phyloP scores from a whole-genome alignment of 2,329 filamentous ascomycete genomes.

The Xylariomycetidae sp. region DNA sequence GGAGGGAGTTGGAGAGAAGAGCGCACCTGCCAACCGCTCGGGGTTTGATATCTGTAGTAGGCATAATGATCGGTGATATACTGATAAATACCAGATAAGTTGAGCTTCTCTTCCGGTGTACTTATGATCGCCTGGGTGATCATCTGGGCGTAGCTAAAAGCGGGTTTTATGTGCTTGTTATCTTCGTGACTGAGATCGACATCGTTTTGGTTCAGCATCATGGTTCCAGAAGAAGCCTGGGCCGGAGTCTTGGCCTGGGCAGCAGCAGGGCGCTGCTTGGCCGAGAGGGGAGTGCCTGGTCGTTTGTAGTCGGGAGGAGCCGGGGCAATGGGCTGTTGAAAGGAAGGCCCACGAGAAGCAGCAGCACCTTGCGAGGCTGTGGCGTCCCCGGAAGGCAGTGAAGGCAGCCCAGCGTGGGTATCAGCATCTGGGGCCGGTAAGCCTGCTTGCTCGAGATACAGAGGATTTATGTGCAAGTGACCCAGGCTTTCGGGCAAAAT shows the following conservation, averaged over 20 bases:
- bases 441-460: constrained; percentile 63
- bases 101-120: constrained; percentile 80
- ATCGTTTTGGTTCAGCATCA: constrained; percentile 45
- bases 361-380: constrained; percentile 16
- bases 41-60: constrained; percentile 77
- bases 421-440: constrained; percentile 23
- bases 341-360: constrained; percentile 18
- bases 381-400: constrained; percentile 20
- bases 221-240: constrained; percentile 31
- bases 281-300: constrained; percentile 54
- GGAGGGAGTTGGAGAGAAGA: not conserved
- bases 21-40: constrained; percentile 82
- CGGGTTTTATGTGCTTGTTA: constrained; percentile 87
- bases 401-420: constrained; percentile 22
- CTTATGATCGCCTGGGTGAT: constrained; percentile 94
- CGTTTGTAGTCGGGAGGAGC: constrained; percentile 55
- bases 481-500: constrained; percentile 73
- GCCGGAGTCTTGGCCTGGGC: constrained; percentile 34
- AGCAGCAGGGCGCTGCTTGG: constrained; percentile 27
- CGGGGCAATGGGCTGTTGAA: constrained; percentile 49
- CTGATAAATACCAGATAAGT: constrained; percentile 85
- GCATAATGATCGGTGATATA: constrained; percentile 89
- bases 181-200: constrained; percentile 77
- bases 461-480: constrained; percentile 60
- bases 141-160: constrained; percentile 93